phyloP scores from a whole-genome alignment of 768 basidiomycete species.

The Favolaschia claudopus region DNA sequence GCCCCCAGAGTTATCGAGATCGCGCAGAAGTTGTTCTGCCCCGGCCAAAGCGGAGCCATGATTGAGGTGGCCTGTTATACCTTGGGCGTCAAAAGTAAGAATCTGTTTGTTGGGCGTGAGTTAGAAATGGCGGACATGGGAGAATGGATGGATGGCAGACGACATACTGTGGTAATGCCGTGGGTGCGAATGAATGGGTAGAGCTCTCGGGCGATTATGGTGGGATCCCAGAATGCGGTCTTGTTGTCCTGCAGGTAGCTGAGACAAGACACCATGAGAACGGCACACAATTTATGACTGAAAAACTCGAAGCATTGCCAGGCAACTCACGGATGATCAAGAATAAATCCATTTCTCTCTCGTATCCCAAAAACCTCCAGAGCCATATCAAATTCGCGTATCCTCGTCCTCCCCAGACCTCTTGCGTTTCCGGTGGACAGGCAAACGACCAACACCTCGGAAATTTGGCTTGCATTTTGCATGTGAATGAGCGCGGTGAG shows the following conservation, averaged over 20 bases:
- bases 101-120: constrained; percentile 56
- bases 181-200: background rate
- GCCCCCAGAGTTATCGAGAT: no score
- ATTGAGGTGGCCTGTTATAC: constrained; percentile 70
- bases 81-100: constrained; percentile 66
- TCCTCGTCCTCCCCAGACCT: constrained; percentile 59
- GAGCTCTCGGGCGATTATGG: constrained; percentile 1
- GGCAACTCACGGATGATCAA: constrained; percentile 15
- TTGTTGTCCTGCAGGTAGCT: constrained; percentile 16
- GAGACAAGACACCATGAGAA: background rate
- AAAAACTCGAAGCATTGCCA: no score
- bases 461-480: background rate
- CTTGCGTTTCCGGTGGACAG: constrained; percentile 42
- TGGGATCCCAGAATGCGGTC: constrained; percentile 4
- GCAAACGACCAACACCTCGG: constrained; percentile 5
- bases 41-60: constrained; percentile 56
- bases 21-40: constrained; percentile 49
- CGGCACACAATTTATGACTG: background rate
- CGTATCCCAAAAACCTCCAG: constrained; percentile 62
- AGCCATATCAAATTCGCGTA: constrained; percentile 53
- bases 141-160: background rate
- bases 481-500: constrained; percentile 3
- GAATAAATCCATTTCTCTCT: constrained; percentile 48
- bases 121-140: background rate
- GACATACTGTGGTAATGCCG: constrained; percentile 10